Conservation (phyloP, 768 basidiomycete genomes). For the Macrolepiota albuminosa region DNA sequence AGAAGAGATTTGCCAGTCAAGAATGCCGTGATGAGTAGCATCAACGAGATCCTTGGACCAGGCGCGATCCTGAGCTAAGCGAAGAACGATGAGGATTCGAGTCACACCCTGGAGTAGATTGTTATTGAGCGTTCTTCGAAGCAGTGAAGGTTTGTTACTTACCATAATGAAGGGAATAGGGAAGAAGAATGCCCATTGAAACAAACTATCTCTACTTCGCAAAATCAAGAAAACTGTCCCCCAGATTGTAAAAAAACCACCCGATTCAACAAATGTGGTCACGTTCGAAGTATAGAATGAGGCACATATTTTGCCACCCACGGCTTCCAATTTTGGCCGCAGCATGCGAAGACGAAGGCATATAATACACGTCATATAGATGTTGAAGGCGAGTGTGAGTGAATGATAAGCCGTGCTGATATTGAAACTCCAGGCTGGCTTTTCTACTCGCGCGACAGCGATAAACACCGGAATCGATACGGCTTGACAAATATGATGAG, state of each 20-base stretch:
- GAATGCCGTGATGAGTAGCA: slow-evolving; percentile 13
- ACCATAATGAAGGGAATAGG: slow-evolving; percentile 28
- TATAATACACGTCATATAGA: slow-evolving; percentile 25
- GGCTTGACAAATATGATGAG: slow-evolving; percentile 16
- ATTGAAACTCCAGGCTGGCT: slow-evolving; percentile 11
- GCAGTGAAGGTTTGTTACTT: slow-evolving; percentile 7
- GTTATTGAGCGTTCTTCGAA: neutral
- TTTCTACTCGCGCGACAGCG: slow-evolving; percentile 15
- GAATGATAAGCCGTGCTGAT: slow-evolving; percentile 22
- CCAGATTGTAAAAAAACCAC: slow-evolving; percentile 34
- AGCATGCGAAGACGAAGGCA: slow-evolving; percentile 26
- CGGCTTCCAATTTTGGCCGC: slow-evolving; percentile 27
- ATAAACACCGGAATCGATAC: slow-evolving; percentile 31
- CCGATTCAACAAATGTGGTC: slow-evolving; percentile 36
- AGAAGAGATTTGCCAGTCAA: slow-evolving; percentile 20
- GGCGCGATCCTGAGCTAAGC: slow-evolving; percentile 20
- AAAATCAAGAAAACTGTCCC: slow-evolving; percentile 23
- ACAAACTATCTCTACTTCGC: slow-evolving; percentile 18
- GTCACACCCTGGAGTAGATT: slow-evolving; percentile 12
- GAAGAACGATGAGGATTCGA: slow-evolving; percentile 16
- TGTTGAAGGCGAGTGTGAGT: slow-evolving; percentile 27
- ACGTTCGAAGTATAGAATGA: slow-evolving; percentile 31
- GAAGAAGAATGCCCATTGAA: slow-evolving; percentile 26
- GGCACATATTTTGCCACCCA: slow-evolving; percentile 30
- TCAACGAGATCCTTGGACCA: slow-evolving; percentile 19